Evolutionary conservation across 1,284 basidiomycete species (phyloP), one percentile per base, ranked within the genome.

Genomic region (Sanghuangporus baumii): DNA sequence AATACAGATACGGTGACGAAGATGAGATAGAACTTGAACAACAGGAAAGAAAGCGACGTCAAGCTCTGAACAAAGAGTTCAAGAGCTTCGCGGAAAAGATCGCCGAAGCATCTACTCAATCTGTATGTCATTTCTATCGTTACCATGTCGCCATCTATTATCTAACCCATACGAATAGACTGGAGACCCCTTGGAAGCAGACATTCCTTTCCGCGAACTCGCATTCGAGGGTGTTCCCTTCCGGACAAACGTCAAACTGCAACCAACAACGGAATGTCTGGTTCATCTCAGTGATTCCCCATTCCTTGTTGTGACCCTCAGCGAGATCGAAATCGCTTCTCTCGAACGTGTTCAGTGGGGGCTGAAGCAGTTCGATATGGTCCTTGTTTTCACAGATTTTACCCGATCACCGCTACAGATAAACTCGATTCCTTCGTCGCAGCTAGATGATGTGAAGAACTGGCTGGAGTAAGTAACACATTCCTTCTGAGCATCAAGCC

Each of bases 1-100:
- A 97, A 76, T 93, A 96, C 68, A 87, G 96, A 61, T 98, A 97
- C 71, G 96, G 96, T 47, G 97, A 99, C 72, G 97, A 99, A 74
- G 97, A 99, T 73, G 97, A 99, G 77, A 96, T 99, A 67, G 96
- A 99, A 79, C 90, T 97, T 76, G 97, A 99, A 73, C 96, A 98
- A 73, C 94, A 96, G 73, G 97, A 99, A 75, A 83, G 96, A 62
- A 92, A 91, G 73, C 87, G 94, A 31, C 81, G 96, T 59, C 89
- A 91, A 61, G 82, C 91, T 75, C 80, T 98, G 46, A 99, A 99
- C 81, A 95, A 92, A 73, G 93, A 97, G 73, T 96, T 99, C 77
- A 96, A 94, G 73, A 79, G 85, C 23, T 99, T 98, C 75, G 91
- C 96, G 0, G 92, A 97, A 73, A 93, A 94, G 72, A 86, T 99